These are phyloP conservation scores for Oryza punctata DNA, from an alignment of 176 grass and related monocot genomes.

Conservation along the genomic window DNA sequence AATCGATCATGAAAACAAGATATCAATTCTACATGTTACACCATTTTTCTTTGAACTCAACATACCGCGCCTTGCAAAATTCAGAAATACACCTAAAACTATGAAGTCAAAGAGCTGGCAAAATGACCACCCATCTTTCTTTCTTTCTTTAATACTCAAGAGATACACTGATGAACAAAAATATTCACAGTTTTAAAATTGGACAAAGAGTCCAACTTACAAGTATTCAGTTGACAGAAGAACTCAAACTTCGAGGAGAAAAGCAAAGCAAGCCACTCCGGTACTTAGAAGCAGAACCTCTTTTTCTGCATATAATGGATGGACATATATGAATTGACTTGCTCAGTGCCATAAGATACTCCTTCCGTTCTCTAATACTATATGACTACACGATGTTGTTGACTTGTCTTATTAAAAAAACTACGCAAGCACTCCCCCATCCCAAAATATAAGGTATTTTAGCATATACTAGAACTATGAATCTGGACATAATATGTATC, in stretches of 20 bases:
- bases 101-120: background rate
- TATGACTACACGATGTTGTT: too few species aligned
- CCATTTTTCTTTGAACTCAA: constrained; percentile 2
- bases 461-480: too few species aligned
- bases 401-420: too few species aligned
- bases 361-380: too few species aligned
- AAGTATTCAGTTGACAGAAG: constrained; percentile 5
- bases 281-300: constrained; percentile 54
- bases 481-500: too few species aligned
- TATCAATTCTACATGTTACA: background rate
- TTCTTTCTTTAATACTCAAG: constrained; percentile 27
- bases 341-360: background rate
- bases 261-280: background rate
- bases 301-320: constrained; percentile 46
- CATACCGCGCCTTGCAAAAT: background rate
- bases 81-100: background rate
- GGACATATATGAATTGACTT: background rate
- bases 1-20: background rate
- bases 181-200: background rate
- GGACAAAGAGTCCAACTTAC: constrained; percentile 8
- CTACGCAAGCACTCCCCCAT: too few species aligned
- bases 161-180: constrained; percentile 5
- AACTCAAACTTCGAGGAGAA: background rate
- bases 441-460: too few species aligned
- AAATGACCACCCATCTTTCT: background rate